Evolutionary conservation across 225 moss, liverwort and hornwort genomes (phyloP), one percentile per base, ranked within the genome.

Genomic region (Asterella californica): DNA sequence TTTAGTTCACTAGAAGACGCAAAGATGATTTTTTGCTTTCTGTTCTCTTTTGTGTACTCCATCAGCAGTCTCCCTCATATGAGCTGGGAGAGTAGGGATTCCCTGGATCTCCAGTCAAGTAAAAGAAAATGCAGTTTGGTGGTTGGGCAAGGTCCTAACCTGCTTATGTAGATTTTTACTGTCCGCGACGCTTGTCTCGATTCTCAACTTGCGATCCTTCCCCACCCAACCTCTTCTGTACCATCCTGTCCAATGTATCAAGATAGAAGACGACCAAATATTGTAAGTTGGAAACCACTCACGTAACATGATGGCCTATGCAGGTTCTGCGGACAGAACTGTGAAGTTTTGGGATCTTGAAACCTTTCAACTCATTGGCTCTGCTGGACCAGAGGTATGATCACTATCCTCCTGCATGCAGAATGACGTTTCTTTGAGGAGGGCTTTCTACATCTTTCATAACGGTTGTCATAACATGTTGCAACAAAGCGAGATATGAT

Each of bases 321-420:
- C 89, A 96, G 99, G 99, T 76, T 92, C 99, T 83, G 93, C 99
- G 53, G 99, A 99, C 59, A 92, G 95, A 88, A 99, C 99, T 72
- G 91, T 99, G 46, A 99, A 95, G 79, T 95, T 99, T 82, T 95
- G 93, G 78, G 99, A 99, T 81, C 92, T 99, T 66, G 99, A 95
- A 84, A 99, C 99, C 38, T 99, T 99, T 86, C 92, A 95, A 83
- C 88, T 93, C 50, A 99, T 99, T 89, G 99, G 99, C 78, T 93
- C 93, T 78, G 88, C 99, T 79, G 95, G 95, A 84, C 99, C 99
- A 76, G 99, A 99, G 90, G 96, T 96, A 91, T 85, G 88, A 59
- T 15, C 37, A 9, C 25, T 57, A 24, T 71, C 71, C 33, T 45
- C n/a, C 32, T 69, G 15, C 19, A 33, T 67, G 8, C 9, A 29